Evolutionary conservation across 2,329 filamentous ascomycete species (phyloP).

Genomic region (Diaporthe amygdali): DNA sequence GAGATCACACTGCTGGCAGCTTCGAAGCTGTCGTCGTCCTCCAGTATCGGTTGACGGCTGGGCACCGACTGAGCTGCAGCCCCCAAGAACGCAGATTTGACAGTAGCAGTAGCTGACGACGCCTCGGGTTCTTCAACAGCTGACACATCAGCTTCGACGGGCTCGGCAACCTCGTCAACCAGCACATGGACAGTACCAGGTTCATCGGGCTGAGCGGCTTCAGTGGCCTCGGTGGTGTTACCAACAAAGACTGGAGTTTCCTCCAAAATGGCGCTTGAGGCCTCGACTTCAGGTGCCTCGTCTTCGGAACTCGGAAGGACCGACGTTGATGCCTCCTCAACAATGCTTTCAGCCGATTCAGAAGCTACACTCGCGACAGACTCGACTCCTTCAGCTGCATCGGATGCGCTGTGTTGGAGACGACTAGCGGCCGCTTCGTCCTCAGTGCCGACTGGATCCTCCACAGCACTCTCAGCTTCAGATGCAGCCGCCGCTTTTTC

Average conservation of each 20-base stretch:
- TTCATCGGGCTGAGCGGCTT: slow-evolving; percentile 31
- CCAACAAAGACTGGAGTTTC: slow-evolving; percentile 39
- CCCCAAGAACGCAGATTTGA: slow-evolving; percentile 56
- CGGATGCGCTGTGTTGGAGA: background rate
- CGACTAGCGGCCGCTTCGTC: slow-evolving; percentile 35
- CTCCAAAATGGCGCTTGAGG: slow-evolving; percentile 32
- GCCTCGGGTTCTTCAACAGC: slow-evolving; percentile 27
- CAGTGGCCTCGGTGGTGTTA: slow-evolving; percentile 30
- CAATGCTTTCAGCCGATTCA: background rate
- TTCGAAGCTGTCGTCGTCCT: slow-evolving; percentile 50
- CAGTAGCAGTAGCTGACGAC: slow-evolving; percentile 35
- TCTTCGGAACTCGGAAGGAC: slow-evolving; percentile 20
- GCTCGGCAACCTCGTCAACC: slow-evolving; percentile 27
- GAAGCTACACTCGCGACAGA: background rate
- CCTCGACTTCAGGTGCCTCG: slow-evolving; percentile 19
- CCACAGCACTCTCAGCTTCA: slow-evolving; percentile 29
- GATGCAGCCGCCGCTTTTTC: slow-evolving; percentile 36
- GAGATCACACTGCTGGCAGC: slow-evolving; percentile 42
- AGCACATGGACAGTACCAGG: slow-evolving; percentile 26
- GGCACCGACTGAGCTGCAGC: slow-evolving; percentile 57
- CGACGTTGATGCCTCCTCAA: slow-evolving; percentile 23
- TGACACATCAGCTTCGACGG: slow-evolving; percentile 13
- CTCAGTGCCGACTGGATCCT: slow-evolving; percentile 29
- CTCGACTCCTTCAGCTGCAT: background rate
- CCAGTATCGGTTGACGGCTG: slow-evolving; percentile 53